phyloP scores from a whole-genome alignment of 208 protist genomes.

The Trypanosoma caninum region DNA sequence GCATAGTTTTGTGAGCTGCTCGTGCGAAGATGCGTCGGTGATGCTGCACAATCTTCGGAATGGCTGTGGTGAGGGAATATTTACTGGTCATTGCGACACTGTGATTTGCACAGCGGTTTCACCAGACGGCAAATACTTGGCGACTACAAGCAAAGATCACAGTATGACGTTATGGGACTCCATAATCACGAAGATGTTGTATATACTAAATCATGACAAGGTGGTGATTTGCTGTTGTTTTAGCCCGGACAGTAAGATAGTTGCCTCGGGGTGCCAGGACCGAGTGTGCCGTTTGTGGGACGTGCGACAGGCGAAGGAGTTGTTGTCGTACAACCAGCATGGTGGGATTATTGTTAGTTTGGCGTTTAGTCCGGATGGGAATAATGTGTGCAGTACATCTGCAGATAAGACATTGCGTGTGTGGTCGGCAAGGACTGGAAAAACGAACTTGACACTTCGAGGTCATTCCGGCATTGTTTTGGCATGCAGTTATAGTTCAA shows the following conservation, averaged over 20 bases:
- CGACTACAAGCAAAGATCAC: slow-evolving; percentile 86
- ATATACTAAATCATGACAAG: slow-evolving; percentile 71
- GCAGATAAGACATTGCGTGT: slow-evolving; percentile 83
- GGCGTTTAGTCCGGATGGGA: slow-evolving; percentile 74
- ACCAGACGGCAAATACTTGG: slow-evolving; percentile 83
- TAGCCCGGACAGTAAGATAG: slow-evolving; percentile 72
- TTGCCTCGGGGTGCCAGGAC: slow-evolving; percentile 88
- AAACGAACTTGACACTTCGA: slow-evolving; percentile 53
- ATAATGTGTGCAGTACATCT: slow-evolving; percentile 67
- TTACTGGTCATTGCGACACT: slow-evolving; percentile 82
- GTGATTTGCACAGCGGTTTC: slow-evolving; percentile 82
- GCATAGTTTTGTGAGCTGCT: slow-evolving; percentile 77
- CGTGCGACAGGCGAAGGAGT: slow-evolving; percentile 58
- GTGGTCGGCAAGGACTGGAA: slow-evolving; percentile 70
- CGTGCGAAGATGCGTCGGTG: slow-evolving; percentile 80
- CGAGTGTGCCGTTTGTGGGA: slow-evolving; percentile 86
- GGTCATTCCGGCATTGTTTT: slow-evolving; percentile 83
- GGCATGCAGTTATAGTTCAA: slow-evolving; percentile 69
- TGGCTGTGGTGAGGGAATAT: slow-evolving; percentile 72
- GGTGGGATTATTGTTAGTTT: slow-evolving; percentile 84
- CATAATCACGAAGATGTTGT: slow-evolving; percentile 67
- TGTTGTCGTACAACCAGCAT: slow-evolving; percentile 62
- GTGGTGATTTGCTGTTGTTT: slow-evolving; percentile 91
- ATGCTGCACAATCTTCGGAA: slow-evolving; percentile 46
- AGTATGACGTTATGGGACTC: slow-evolving; percentile 90